Base-by-base conservation (phyloP, 306 rosid species). In the Vigna trinervia region DNA sequence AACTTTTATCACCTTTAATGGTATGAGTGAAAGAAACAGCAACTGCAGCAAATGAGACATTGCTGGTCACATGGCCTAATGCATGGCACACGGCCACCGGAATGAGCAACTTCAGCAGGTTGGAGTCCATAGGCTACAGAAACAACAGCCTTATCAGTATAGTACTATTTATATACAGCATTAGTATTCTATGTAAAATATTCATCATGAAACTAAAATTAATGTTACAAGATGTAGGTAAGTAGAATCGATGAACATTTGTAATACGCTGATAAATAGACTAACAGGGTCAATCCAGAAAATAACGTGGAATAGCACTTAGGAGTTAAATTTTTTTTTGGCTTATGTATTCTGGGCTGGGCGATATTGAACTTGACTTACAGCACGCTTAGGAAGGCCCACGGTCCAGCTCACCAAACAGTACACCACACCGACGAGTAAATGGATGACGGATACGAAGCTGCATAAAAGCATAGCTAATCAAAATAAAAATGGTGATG, bases 1-100 rank as follows among this genome's bases (percentile, higher is more conserved):
- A 78, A 78, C 3, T 19, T 78, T 30, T 0, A 51, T 51, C 70
- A 94, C 98, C 96, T 90, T 94, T 94, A 64, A 92, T 50, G 26
- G 98, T 94, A 72, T 94, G 98, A 1, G 97, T 92, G 88, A 94
- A 94, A 38, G 98, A 94, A 71, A 94, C 98, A 36, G 97, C 98
- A 48, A 94, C 98, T 4, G 98, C 98, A 8, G 98, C 98, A 78
- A 94, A 94, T 66, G 97, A 94, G 17, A 94, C 98, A 86, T 94
- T 94, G 80, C 93, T 87, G 84, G 90, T 92, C 80, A 94, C 98
- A 73, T 94, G 98, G 81, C 98, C 98, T 65, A 94, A 83, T 17
- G 97, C 97, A 41, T 94, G 98, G 70, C 98, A 92, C 79, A 88
- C 78, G 10, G 97, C 96, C 64, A 94, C 97, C 3, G 97, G 98